phyloP scores from a whole-genome alignment of 768 basidiomycete genomes.

The Lepiota venenata region DNA sequence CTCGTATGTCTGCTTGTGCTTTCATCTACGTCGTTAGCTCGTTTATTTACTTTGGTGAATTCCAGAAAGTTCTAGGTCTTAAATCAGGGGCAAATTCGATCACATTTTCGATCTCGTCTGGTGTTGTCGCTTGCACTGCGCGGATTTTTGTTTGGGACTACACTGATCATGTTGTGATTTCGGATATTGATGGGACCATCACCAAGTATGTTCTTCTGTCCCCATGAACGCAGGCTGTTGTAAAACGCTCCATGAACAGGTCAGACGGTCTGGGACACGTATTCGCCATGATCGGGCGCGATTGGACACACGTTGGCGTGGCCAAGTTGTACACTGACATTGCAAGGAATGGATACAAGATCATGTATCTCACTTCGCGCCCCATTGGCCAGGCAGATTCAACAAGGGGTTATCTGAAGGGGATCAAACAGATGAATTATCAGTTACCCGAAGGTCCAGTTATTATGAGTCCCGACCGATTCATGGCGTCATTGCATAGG shows the following conservation, averaged over 20 bases:
- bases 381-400: slow-evolving; percentile 98
- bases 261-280: slow-evolving; percentile 96
- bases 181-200: slow-evolving; percentile 98
- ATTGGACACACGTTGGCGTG: slow-evolving; percentile 97
- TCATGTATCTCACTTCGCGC: slow-evolving; percentile 95
- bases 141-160: slow-evolving; percentile 95
- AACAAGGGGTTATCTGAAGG: slow-evolving; percentile 90
- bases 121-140: slow-evolving; percentile 81
- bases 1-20: slow-evolving; percentile 49
- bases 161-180: slow-evolving; percentile 87
- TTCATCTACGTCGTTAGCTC: background rate
- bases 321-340: slow-evolving; percentile 98
- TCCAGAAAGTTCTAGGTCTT: slow-evolving; percentile 81
- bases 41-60: background rate
- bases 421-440: slow-evolving; percentile 94
- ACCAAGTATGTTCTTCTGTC: slow-evolving; percentile 67
- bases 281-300: slow-evolving; percentile 95
- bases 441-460: slow-evolving; percentile 98
- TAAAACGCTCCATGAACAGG: slow-evolving; percentile 34
- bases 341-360: slow-evolving; percentile 91
- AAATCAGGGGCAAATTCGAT: slow-evolving; percentile 88
- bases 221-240: background rate
- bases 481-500: slow-evolving; percentile 95
- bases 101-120: slow-evolving; percentile 89
- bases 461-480: slow-evolving; percentile 95